Base-by-base conservation (phyloP, 768 basidiomycete species). In the Lentinus brumalis region DNA sequence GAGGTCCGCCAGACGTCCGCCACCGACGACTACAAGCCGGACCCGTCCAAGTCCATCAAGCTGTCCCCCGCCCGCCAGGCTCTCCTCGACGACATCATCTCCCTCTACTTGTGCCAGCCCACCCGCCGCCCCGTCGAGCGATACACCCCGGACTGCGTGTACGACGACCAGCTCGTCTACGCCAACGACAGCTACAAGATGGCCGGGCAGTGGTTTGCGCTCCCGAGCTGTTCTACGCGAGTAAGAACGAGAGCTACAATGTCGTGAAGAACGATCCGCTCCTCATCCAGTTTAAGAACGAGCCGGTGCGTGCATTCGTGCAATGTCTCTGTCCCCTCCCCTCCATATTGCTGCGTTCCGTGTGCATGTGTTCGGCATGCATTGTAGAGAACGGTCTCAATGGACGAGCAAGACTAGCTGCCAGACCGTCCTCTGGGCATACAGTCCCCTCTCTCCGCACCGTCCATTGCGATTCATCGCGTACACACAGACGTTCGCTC, bases 261-360 rank as follows among this genome's bases (percentile, higher is more conserved):
- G 71, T 78, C 18, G 61, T 73, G 18, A 66, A 61, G 63, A 76
- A 76, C 60, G 75, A 78, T 50, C 72, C 69, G 14, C 68, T 74
- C 57, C 53, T 73, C 66, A 77, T 78, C 56, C 77, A 78, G 67
- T 78, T 79, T 68, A 77, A 77, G 70, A 77, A 78, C 65, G 77
- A 78, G 64, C 76, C 78, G 71, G 74, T 73, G 21, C 21, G 7
- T 35, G 35, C 35, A 6, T 35, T 35, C 35, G 21, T 35, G 35
- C 11, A 6, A 7, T 35, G 35, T 35, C 35, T 35, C 35, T 35
- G 6, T 35, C 11, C 35, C 11, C 11, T 11, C 11, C 1, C 35
- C 11, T 35, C 35, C 11, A 6, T 35, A 6, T 35, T 35, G 7
- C 35, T 35, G 35, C 35, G 11, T 11, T 11, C 35, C 35, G 35